Evolutionary conservation across 495 filamentous ascomycete genomes (phyloP), one percentile per base, ranked within the genome.

Genomic region (Cercophora samala): DNA sequence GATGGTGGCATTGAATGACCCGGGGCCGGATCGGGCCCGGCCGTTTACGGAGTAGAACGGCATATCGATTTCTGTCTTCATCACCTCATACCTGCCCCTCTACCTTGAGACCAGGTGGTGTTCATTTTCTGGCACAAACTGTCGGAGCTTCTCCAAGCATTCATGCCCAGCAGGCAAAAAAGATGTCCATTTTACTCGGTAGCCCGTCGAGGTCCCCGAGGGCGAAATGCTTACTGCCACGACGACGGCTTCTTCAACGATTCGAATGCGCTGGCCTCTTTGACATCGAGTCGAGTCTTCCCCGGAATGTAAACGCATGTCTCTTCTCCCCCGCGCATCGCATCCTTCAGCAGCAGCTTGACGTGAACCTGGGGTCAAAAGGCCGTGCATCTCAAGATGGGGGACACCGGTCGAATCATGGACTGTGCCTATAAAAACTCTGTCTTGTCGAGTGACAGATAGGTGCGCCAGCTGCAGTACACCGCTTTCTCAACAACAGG

Each of bases 401-500:
- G 37, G 37, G 37, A 46, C 37, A 46, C 3, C 13, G 24, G 21
- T 23, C 66, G 67, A 69, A 69, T 65, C 67, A 65, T 53, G 3
- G 9, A 37, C 19, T 21, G 51, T 26, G 29, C 13, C 22, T 18
- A 22, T 9, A 51, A 69, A 65, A 69, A 58, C 21, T 69, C 67
- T 69, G 60, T 21, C 63, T 58, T n/a, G 29, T 19, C 62, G 51
- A 69, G 59, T 65, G 67, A 65, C 61, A n/a, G 21, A 46, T 26
- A 24, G 29, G 53, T 56, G 22, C 42, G n/a, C 63, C 26, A 29
- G 60, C 26, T 62, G 37, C 37, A 46, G 37, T 46, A 69, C 67
- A 69, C 67, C 67, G 63, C 67, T 65, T 51, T n/a, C n/a, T 22
- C 29, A 46, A 60, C n/a, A 56, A 56, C 53, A 21, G 37, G 37